These are phyloP conservation scores for Pseudomonodictys pantanalensis DNA, from an alignment of 495 filamentous ascomycete species.

Conservation along the genomic window DNA sequence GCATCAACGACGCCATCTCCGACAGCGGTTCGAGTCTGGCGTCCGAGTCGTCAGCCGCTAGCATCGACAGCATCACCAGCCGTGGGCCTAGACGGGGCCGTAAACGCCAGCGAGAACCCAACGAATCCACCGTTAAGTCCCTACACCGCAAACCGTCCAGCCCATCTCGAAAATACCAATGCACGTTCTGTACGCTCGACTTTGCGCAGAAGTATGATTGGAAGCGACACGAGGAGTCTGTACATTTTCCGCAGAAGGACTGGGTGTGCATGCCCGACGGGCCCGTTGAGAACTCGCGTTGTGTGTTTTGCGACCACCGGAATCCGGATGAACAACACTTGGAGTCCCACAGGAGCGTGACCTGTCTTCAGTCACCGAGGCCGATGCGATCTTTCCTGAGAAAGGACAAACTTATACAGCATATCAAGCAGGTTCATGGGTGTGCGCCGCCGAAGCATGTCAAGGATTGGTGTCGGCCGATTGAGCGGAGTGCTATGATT, in stretches of 20 bases:
- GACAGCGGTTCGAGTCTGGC: not conserved
- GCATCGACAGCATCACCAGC: constrained; percentile 20
- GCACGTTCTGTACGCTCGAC: constrained; percentile 25
- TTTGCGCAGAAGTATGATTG: constrained; percentile 32
- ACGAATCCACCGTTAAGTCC: not conserved
- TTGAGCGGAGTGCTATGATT: constrained; percentile 8
- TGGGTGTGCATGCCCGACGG: constrained; percentile 29
- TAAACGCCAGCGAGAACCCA: constrained; percentile 22
- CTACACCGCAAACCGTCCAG: constrained; percentile 14
- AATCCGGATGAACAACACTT: constrained; percentile 10
- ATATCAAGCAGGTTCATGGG: constrained; percentile 23
- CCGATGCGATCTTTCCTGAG: constrained; percentile 14
- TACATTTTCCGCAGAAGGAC: constrained; percentile 30
- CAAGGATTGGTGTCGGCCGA: constrained; percentile 13
- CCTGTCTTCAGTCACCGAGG: constrained; percentile 2
- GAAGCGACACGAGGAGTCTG: constrained; percentile 32
- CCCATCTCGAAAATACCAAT: constrained; percentile 23
- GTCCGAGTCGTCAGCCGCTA: constrained; percentile 20
- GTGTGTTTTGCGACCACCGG: constrained; percentile 10
- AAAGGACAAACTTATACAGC: constrained; percentile 30
- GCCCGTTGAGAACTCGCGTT: not conserved
- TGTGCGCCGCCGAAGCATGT: not conserved
- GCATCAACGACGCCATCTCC: constrained; percentile 11
- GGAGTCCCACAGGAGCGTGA: constrained; percentile 5
- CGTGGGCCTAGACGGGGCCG: constrained; percentile 22